A percentile compares a stretch with the other conserved stretches of the same genome.
phyloP scores from a whole-genome alignment of 768 basidiomycete genomes.

The Tulasnella sp. region DNA sequence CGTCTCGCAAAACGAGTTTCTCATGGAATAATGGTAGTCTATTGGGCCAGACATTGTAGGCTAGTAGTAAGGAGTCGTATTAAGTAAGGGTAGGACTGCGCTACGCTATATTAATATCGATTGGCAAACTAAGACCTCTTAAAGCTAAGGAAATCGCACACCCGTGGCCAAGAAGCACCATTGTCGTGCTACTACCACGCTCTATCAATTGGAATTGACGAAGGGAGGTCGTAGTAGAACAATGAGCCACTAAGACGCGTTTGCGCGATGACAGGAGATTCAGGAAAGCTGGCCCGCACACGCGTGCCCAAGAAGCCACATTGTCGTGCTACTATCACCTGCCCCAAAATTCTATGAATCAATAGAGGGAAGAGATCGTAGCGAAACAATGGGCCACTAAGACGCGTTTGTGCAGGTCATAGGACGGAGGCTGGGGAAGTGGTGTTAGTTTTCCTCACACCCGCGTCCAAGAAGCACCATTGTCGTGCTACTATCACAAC shows the following conservation, averaged over 20 bases:
- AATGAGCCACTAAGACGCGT: slow-evolving; percentile 4
- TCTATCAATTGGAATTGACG: background rate
- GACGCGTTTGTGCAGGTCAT: background rate
- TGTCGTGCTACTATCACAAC: too few species aligned
- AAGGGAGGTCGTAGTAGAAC: background rate
- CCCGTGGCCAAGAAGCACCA: background rate
- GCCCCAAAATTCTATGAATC: too few species aligned
- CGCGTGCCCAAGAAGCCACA: too few species aligned
- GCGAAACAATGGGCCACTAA: slow-evolving; percentile 1
- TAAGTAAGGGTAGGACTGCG: too few species aligned
- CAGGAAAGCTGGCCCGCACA: background rate
- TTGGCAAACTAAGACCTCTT: too few species aligned
- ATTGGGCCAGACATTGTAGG: too few species aligned
- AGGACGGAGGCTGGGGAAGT: too few species aligned
- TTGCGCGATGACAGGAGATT: background rate
- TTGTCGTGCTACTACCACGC: slow-evolving; percentile 8
- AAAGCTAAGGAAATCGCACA: background rate
- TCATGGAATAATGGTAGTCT: background rate
- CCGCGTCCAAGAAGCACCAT: too few species aligned
- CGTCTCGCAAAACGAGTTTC: background rate
- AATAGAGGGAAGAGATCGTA: background rate
- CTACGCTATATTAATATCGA: too few species aligned
- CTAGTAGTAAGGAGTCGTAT: too few species aligned
- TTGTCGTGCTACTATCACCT: too few species aligned
- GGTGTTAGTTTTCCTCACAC: too few species aligned